phyloP scores from a whole-genome alignment of 2,329 filamentous ascomycete genomes.

The Cladorrhinum sp. region DNA sequence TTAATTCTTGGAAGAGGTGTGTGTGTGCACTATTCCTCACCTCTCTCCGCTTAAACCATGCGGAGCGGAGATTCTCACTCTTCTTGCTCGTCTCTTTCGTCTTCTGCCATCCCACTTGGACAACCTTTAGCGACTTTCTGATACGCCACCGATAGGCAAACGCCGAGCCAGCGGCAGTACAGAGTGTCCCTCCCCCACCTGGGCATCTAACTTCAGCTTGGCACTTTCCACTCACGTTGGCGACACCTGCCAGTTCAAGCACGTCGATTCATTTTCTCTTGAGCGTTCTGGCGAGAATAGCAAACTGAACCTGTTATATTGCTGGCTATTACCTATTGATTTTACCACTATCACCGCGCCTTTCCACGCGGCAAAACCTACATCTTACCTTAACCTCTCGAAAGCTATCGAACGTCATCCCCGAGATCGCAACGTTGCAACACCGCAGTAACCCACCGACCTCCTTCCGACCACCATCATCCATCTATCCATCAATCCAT shows the following conservation, averaged over 20 bases:
- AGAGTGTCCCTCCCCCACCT: not conserved
- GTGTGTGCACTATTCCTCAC: too few relatives aligned
- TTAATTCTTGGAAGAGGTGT: too few relatives aligned
- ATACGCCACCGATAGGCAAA: not conserved
- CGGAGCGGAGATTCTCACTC: too few relatives aligned
- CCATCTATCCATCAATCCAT: not conserved
- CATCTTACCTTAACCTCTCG: not conserved
- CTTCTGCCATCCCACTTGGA: too few relatives aligned
- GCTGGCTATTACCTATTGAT: too few relatives aligned
- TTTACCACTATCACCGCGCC: not conserved
- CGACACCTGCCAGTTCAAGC: not conserved
- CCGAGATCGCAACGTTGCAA: not conserved
- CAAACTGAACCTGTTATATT: too few relatives aligned
- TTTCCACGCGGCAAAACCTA: not conserved
- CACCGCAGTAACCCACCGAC: not conserved
- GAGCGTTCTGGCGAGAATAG: not conserved
- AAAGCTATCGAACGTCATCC: not conserved
- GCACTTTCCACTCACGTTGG: not conserved
- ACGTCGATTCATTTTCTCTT: not conserved
- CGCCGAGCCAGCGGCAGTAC: not conserved
- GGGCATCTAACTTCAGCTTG: not conserved
- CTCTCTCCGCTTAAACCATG: too few relatives aligned
- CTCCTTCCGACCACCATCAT: not conserved
- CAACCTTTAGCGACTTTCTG: not conserved
- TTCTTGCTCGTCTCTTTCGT: too few relatives aligned